phyloP scores from a whole-genome alignment of 164 flowering plant species.

The Nymphaea colorata region DNA sequence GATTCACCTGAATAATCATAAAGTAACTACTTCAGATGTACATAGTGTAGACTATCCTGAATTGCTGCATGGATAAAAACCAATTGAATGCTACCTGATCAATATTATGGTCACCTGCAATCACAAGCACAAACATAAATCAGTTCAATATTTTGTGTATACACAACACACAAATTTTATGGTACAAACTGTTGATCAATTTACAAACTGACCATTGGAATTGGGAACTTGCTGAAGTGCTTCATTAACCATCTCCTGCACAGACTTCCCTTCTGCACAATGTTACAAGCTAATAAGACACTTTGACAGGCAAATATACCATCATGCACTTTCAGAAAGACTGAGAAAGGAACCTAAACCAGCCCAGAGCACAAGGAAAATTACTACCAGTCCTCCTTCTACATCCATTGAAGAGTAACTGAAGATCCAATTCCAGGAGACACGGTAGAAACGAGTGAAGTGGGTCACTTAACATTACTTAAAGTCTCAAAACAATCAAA shows the following conservation, averaged over 20 bases:
- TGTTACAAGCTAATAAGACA: constrained; percentile 4
- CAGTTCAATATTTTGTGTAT: constrained; percentile 4
- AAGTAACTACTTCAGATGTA: constrained; percentile 2
- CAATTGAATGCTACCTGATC: constrained; percentile 37
- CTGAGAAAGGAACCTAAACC: no score
- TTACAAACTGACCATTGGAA: constrained; percentile 44
- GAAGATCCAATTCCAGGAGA: no score
- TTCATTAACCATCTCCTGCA: constrained; percentile 93
- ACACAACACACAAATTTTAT: background rate
- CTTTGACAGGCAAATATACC: background rate
- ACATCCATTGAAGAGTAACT: no score
- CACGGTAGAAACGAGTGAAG: no score
- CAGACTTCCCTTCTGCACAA: constrained; percentile 88
- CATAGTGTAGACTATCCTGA: background rate
- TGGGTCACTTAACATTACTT: no score
- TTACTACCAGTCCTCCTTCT: no score
- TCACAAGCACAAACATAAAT: constrained; percentile 16
- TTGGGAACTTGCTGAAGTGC: constrained; percentile 88
- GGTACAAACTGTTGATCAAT: constrained; percentile 1
- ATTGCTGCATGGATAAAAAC: background rate
- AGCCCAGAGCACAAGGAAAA: no score
- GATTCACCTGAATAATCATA: constrained; percentile 63
- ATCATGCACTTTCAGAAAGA: no score
- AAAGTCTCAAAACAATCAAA: no score
- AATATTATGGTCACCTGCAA: constrained; percentile 78